Evolutionary conservation across 768 basidiomycete genomes (phyloP), one percentile per base, ranked within the genome.

Genomic region (Zangia roseola): DNA sequence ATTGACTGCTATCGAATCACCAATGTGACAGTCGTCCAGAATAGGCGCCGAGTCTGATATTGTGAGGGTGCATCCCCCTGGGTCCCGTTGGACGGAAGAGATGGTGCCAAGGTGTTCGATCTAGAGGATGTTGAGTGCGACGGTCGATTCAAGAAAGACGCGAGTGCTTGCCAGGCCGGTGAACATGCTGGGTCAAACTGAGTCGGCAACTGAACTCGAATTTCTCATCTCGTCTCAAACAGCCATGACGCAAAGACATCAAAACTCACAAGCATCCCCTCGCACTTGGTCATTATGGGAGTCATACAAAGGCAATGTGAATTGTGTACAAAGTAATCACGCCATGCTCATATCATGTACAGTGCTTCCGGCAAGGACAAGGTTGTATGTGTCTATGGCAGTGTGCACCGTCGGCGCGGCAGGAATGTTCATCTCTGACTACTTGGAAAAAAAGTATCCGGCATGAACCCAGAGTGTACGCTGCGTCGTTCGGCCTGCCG

Each of bases 1-100:
- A 52, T 91, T 88, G 55, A 93, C 86, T 35, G 89, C 88, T 46
- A 95, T 98, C 21, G 92, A 94, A 74, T 98, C 97, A 3, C 97
- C 97, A 44, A 94, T 75, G 54, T 86, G 81, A 71, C 94, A 98
- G 65, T 99, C 97, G 5, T 64, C 82, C 3, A 99, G 75, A 60
- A 99, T 86, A 5, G 81, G 74, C 0, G 74, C 80, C 4, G 87
- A 77, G 51, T 91, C 70, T 16, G 78, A 71, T 66, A 99, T 85
- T 10, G 81, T 86, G 40, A 97, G 74, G 3, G 86, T 86, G 70
- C 91, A 97, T 7, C 95, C 94, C 13, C 82, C 83, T 14, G 68
- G 69, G 58, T 92, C 87, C 30, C 74, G 74, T 20, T 73, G 70
- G 56, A 93, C 81, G 50, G 74, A 71, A 13, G 78, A 71, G 31